Conservation (phyloP, 2,329 filamentous ascomycete species). For the Chaetomium sp. region DNA sequence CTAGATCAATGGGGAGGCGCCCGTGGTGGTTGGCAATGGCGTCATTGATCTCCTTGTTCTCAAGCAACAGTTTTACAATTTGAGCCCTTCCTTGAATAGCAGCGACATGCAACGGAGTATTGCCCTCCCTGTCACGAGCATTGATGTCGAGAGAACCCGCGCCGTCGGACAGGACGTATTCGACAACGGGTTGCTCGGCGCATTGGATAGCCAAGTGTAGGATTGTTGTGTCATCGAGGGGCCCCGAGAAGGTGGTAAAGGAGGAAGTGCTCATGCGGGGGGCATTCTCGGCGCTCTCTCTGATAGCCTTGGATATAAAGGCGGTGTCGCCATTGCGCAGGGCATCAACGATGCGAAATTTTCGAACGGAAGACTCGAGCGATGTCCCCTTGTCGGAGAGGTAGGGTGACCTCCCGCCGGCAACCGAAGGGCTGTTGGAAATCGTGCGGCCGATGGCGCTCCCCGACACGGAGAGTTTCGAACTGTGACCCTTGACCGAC, state of each 20-base stretch:
- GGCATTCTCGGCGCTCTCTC: slow-evolving; percentile 52
- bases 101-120: slow-evolving; percentile 85
- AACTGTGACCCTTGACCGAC: slow-evolving; percentile 37
- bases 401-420: slow-evolving; percentile 27
- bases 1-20: slow-evolving; percentile 79
- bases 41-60: slow-evolving; percentile 80
- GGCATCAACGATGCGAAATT: slow-evolving; percentile 91
- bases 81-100: slow-evolving; percentile 72
- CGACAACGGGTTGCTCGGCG: slow-evolving; percentile 84
- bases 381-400: slow-evolving; percentile 42
- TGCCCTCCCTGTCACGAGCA: slow-evolving; percentile 84
- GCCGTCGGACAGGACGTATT: slow-evolving; percentile 82
- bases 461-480: slow-evolving; percentile 41
- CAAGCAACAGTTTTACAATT: slow-evolving; percentile 76
- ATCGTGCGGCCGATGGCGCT: slow-evolving; percentile 37
- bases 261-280: slow-evolving; percentile 53
- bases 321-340: slow-evolving; percentile 84
- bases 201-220: slow-evolving; percentile 93
- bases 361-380: slow-evolving; percentile 88
- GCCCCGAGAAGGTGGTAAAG: slow-evolving; percentile 36
- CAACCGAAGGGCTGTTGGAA: slow-evolving; percentile 31
- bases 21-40: slow-evolving; percentile 77
- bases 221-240: slow-evolving; percentile 77
- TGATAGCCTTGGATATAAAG: slow-evolving; percentile 79
- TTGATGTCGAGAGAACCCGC: slow-evolving; percentile 70